These are phyloP conservation scores for Fusarium sublunatum DNA, from an alignment of 2,329 filamentous ascomycete species.

Conservation along the genomic window DNA sequence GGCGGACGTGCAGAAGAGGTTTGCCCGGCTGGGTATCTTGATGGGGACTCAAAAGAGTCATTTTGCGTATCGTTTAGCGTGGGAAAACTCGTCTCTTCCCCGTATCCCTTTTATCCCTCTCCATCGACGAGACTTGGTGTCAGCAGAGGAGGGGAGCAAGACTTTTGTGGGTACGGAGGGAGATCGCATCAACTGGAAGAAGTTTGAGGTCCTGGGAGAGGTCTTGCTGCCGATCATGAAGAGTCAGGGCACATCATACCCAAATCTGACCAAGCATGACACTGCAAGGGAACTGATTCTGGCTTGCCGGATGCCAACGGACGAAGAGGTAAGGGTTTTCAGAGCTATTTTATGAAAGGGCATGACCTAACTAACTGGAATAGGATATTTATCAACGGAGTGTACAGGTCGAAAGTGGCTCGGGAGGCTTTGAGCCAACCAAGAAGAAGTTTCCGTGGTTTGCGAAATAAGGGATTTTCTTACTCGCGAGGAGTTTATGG, in stretches of 20 bases:
- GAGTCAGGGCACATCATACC: constrained; percentile 87
- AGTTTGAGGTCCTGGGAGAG: constrained; percentile 96
- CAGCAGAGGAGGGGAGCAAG: constrained; percentile 89
- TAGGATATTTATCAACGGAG: constrained; percentile 74
- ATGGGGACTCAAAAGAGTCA: constrained; percentile 95
- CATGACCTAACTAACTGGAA: constrained; percentile 39
- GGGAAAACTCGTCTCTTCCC: constrained; percentile 92
- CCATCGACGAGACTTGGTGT: constrained; percentile 88
- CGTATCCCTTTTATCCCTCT: constrained; percentile 94
- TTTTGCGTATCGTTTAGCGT: constrained; percentile 94
- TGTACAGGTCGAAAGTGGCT: constrained; percentile 65
- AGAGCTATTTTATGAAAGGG: not conserved
- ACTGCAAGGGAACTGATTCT: constrained; percentile 79
- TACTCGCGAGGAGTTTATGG: constrained; percentile 45
- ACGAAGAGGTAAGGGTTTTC: constrained; percentile 81
- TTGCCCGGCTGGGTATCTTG: constrained; percentile 86
- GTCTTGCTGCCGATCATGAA: constrained; percentile 90
- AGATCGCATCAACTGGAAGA: constrained; percentile 94
- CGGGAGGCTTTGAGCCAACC: constrained; percentile 59
- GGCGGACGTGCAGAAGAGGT: constrained; percentile 79
- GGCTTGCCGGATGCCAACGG: constrained; percentile 82
- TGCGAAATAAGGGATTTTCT: constrained; percentile 56
- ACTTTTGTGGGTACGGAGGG: constrained; percentile 82
- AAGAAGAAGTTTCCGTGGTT: constrained; percentile 78
- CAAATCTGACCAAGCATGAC: constrained; percentile 75